phyloP scores from a whole-genome alignment of 202 grass and related monocot genomes.

The Setaria viridis region DNA sequence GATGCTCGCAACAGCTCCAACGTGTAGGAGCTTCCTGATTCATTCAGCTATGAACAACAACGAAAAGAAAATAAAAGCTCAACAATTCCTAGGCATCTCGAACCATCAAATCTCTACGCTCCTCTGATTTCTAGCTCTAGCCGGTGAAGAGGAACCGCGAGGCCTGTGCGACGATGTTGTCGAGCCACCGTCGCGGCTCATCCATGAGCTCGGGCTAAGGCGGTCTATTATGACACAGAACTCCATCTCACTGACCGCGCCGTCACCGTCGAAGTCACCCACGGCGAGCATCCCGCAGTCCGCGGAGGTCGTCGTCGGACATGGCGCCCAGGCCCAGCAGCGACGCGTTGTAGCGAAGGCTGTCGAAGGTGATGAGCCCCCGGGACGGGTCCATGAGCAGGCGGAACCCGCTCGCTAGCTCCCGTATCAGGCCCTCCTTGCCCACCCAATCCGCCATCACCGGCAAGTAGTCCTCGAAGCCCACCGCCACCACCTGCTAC shows the following conservation, averaged over 20 bases:
- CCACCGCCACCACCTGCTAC: conserved; percentile 26
- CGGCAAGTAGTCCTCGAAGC: conserved; percentile 99
- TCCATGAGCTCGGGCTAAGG: conserved; percentile 89
- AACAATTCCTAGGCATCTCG: not conserved
- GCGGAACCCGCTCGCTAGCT: conserved; percentile 78
- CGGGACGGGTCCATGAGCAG: conserved; percentile 73
- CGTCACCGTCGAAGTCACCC: conserved; percentile 84
- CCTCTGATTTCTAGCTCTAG: not conserved
- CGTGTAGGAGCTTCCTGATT: conserved; percentile 3
- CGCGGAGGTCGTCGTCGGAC: conserved; percentile 70
- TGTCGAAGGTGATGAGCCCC: conserved; percentile 80
- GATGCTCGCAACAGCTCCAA: too few relatives aligned
- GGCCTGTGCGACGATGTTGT: conserved; percentile 59
- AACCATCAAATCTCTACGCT: too few relatives aligned
- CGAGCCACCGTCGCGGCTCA: conserved; percentile 63
- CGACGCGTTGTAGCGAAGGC: conserved; percentile 79
- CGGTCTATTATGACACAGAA: conserved; percentile 84
- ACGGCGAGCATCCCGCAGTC: conserved; percentile 67
- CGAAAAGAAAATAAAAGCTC: not conserved
- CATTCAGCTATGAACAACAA: conserved; percentile 52
- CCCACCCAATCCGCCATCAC: conserved; percentile 90
- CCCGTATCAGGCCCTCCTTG: conserved; percentile 84
- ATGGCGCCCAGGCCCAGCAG: conserved; percentile 70
- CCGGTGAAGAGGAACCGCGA: conserved; percentile 58
- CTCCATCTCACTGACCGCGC: conserved; percentile 78